Evolutionary conservation across 176 grass and related monocot species (phyloP).

Genomic region (Aegilops umbellulata): DNA sequence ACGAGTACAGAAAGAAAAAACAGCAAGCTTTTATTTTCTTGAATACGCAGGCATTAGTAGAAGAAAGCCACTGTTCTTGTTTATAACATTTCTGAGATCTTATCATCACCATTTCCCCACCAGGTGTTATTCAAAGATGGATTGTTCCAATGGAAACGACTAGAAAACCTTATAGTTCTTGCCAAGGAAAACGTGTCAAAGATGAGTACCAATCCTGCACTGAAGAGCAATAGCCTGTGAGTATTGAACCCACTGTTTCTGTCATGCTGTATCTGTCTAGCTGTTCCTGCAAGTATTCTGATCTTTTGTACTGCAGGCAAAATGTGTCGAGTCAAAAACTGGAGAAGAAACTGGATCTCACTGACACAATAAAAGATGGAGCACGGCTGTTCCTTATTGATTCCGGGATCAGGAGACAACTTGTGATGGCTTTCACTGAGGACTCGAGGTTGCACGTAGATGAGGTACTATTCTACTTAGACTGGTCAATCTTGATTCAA

Average conservation of each 20-base stretch:
- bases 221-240: slow-evolving; percentile 65
- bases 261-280: background rate
- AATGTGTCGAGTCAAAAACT: slow-evolving; percentile 45
- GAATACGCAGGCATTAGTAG: background rate
- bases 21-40: background rate
- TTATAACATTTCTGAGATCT: background rate
- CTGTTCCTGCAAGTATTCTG: slow-evolving; percentile 21
- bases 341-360: slow-evolving; percentile 81
- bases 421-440: slow-evolving; percentile 94
- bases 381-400: slow-evolving; percentile 91
- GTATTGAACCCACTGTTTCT: slow-evolving; percentile 18
- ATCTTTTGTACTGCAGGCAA: slow-evolving; percentile 42
- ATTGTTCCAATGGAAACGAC: slow-evolving; percentile 92
- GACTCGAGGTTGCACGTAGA: slow-evolving; percentile 94
- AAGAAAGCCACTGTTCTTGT: slow-evolving; percentile 7
- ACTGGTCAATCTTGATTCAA: background rate
- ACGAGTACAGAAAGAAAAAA: background rate
- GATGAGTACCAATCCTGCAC: slow-evolving; percentile 86
- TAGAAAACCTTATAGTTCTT: slow-evolving; percentile 98
- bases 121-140: slow-evolving; percentile 99
- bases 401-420: slow-evolving; percentile 84
- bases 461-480: slow-evolving; percentile 54
- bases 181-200: slow-evolving; percentile 96
- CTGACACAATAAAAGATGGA: slow-evolving; percentile 97
- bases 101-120: background rate